A percentile compares a stretch with the other conserved stretches of the same genome.
Evolutionary conservation across 169 alveolate genomes (phyloP).

Genomic region (Cyclospora cayetanensis): DNA sequence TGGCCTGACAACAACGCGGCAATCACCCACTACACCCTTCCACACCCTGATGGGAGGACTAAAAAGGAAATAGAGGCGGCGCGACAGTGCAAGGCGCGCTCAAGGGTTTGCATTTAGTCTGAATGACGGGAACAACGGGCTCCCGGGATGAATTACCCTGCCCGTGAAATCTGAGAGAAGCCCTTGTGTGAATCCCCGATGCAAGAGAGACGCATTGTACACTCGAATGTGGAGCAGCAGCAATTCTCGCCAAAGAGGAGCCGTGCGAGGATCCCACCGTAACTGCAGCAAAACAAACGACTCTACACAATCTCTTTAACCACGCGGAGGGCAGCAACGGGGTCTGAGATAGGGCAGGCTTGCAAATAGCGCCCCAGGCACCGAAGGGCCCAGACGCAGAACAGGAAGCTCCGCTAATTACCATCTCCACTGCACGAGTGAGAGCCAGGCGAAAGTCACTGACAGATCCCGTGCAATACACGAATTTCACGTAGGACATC

Average conservation of each 20-base stretch:
- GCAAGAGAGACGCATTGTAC: background rate
- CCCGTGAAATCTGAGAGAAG: constrained; percentile 3
- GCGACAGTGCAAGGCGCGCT: background rate
- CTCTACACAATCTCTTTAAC: no score
- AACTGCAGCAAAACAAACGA: background rate
- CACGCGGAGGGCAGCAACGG: no score
- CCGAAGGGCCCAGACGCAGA: background rate
- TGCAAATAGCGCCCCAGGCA: background rate
- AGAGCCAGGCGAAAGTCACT: constrained; percentile 4
- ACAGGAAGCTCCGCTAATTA: background rate
- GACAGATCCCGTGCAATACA: constrained; percentile 11
- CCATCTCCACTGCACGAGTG: constrained; percentile 28
- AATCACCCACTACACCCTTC: background rate
- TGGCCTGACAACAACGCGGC: background rate
- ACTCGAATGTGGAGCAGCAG: constrained; percentile 26
- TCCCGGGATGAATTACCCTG: background rate
- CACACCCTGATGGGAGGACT: background rate
- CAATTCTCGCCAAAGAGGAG: constrained; percentile 36
- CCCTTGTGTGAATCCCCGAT: constrained; percentile 4
- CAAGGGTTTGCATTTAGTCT: background rate
- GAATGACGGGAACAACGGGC: no score
- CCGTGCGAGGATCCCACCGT: constrained; percentile 5
- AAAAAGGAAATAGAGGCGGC: no score
- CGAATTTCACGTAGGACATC: constrained; percentile 25
- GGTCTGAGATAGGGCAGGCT: background rate